Evolutionary conservation across 2,329 filamentous ascomycete species (phyloP).

Genomic region (Alternaria sp.): DNA sequence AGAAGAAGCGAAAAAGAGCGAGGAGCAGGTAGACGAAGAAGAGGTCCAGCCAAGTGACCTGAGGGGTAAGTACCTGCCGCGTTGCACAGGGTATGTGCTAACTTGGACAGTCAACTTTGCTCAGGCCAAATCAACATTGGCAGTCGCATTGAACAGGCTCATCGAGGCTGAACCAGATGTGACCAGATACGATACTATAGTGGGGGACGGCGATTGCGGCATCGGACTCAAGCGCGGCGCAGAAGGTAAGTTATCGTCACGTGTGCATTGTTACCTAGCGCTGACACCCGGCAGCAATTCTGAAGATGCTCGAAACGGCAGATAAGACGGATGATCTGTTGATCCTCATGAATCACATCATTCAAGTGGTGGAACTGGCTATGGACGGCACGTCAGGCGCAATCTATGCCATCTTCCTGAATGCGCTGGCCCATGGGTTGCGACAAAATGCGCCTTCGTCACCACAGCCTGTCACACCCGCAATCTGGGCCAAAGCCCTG

Average conservation of each 20-base stretch:
- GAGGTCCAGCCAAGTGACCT: constrained; percentile 64
- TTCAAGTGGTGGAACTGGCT: constrained; percentile 70
- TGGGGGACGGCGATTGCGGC: constrained; percentile 91
- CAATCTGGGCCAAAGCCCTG: constrained; percentile 73
- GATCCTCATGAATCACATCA: constrained; percentile 67
- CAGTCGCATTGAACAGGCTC: constrained; percentile 66
- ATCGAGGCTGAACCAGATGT: constrained; percentile 72
- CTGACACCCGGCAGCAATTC: constrained; percentile 50
- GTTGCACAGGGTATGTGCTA: constrained; percentile 11
- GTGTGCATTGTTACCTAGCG: constrained; percentile 25
- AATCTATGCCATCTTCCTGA: constrained; percentile 88
- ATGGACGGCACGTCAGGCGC: constrained; percentile 83
- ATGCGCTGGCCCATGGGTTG: constrained; percentile 78
- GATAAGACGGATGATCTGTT: constrained; percentile 66
- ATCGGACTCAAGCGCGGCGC: constrained; percentile 86
- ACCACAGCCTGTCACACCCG: constrained; percentile 56
- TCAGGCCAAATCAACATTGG: constrained; percentile 62
- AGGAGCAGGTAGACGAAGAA: constrained; percentile 52
- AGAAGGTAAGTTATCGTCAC: constrained; percentile 63
- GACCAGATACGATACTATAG: constrained; percentile 77
- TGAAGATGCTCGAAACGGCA: constrained; percentile 53
- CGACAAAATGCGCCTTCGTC: constrained; percentile 62
- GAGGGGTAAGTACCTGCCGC: constrained; percentile 51
- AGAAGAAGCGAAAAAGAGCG: constrained; percentile 53
- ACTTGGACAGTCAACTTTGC: constrained; percentile 60